These are phyloP conservation scores for Boletus sp. DNA, from an alignment of 768 basidiomycete genomes.

Conservation along the genomic window DNA sequence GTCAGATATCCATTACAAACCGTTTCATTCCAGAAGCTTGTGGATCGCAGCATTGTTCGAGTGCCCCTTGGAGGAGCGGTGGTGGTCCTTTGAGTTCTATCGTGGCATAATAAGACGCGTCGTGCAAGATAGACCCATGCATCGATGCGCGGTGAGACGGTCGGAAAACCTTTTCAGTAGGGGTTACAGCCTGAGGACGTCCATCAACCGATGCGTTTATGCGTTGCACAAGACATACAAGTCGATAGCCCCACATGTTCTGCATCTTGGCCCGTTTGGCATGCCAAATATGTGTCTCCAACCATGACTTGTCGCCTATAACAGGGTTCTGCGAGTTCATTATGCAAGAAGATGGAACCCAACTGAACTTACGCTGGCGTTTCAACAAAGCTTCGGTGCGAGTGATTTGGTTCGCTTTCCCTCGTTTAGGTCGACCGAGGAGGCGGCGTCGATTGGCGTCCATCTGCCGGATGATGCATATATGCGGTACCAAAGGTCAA, in stretches of 20 bases:
- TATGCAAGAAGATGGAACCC: not conserved
- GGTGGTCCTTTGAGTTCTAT: conserved; percentile 73
- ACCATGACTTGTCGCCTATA: conserved; percentile 84
- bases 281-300: conserved; percentile 97
- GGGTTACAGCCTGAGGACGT: conserved; percentile 62
- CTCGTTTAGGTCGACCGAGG: conserved; percentile 55
- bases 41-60: conserved; percentile 63
- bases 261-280: conserved; percentile 96
- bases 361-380: conserved; percentile 61
- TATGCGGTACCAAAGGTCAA: conserved; percentile 2
- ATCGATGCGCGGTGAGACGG: conserved; percentile 87
- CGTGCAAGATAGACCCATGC: conserved; percentile 84
- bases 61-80: conserved; percentile 45
- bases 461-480: conserved; percentile 47
- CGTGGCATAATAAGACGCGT: conserved; percentile 80
- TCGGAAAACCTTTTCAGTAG: conserved; percentile 90
- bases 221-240: conserved; percentile 45
- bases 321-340: not conserved
- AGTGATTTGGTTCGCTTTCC: conserved; percentile 55
- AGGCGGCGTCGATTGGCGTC: conserved; percentile 45
- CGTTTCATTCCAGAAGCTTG: conserved; percentile 63
- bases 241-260: conserved; percentile 86
- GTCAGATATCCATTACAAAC: conserved; percentile 33
- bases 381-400: conserved; percentile 61
- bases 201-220: not conserved